Evolutionary conservation across 2,329 filamentous ascomycete genomes (phyloP), one percentile per base, ranked within the genome.

Genomic region (Cladosporium sp.): DNA sequence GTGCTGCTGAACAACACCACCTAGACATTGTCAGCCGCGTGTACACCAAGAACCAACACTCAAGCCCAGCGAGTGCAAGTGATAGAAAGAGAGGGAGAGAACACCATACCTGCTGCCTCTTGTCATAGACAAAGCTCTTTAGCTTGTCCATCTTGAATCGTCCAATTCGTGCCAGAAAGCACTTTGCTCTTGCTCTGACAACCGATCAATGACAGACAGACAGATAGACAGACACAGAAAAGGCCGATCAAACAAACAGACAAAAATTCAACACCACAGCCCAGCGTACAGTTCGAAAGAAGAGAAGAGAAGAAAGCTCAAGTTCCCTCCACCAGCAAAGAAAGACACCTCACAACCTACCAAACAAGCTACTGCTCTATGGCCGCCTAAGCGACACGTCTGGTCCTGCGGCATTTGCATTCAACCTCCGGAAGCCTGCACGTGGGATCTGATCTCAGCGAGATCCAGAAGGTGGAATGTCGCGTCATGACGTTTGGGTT

Each of bases 1-100:
- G 82, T 84, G 56, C 80, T 80, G 30, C 80, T 83, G 75, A 85
- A 85, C 65, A 83, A 73, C 53, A 85, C 81, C 65, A 85, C 81
- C 74, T 85, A 78, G 16, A 49, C 13, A 64, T 53, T 39, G 61
- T 68, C 21, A 70, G 66, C 34, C 36, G 60, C 26, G 25, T 21
- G 10, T 30, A 13, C 14, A 36, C 18, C 1, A 11, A 21, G 39
- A 10, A 32, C 10, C 6, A 43, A 43, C 39, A 21, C 18, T 43
- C 7, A 46, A 2, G 1, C 6, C 36, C n/a, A 43, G 18, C 1
- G 16, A 43, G n/a, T 46, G 39, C 39, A 46, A 32, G 30, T 7
- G 5, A 32, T 32, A 32, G 48, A n/a, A 23, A 32, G 8, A 26
- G 16, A 28, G 2, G 0, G 1, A 11, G 39, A 30, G 21, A 11